Percentiles rank a stretch among this genome's conserved stretches.
These are phyloP conservation scores for Cenchrus fungigraminus DNA, from an alignment of 176 grass and related monocot genomes.

Conservation along the genomic window DNA sequence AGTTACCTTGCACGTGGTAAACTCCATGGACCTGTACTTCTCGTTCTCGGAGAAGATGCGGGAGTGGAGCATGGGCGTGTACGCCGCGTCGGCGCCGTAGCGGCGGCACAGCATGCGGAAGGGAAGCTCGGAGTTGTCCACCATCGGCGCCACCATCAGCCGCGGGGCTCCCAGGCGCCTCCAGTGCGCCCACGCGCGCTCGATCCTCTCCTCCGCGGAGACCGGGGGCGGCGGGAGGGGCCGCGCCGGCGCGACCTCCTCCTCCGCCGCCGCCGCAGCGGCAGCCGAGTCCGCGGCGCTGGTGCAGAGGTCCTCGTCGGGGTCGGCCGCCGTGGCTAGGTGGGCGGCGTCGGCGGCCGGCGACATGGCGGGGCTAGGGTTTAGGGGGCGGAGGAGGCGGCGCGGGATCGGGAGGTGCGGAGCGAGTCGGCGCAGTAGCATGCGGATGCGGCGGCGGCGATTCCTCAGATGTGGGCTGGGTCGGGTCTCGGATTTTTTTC, in stretches of 20 bases:
- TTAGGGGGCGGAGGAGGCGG: slow-evolving; percentile 50
- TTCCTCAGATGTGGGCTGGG: background rate
- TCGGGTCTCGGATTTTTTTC: background rate
- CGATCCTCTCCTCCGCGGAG: slow-evolving; percentile 53
- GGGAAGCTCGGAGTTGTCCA: slow-evolving; percentile 96
- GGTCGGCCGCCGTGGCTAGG: slow-evolving; percentile 38
- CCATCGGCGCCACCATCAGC: slow-evolving; percentile 87
- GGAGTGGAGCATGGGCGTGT: slow-evolving; percentile 99
- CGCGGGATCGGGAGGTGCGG: slow-evolving; percentile 24
- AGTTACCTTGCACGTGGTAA: slow-evolving; percentile 84
- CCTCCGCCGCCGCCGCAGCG: slow-evolving; percentile 12
- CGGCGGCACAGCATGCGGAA: slow-evolving; percentile 96
- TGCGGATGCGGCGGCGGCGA: slow-evolving; percentile 19
- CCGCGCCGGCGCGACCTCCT: slow-evolving; percentile 7
- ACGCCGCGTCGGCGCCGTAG: slow-evolving; percentile 81
- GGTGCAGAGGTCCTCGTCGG: slow-evolving; percentile 51
- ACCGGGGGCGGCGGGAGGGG: slow-evolving; percentile 38
- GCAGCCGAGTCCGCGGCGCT: background rate
- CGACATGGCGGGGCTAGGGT: slow-evolving; percentile 72
- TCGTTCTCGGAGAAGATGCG: slow-evolving; percentile 98
- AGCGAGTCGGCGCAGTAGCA: slow-evolving; percentile 30
- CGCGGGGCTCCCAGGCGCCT: slow-evolving; percentile 62
- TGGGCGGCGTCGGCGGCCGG: slow-evolving; percentile 46
- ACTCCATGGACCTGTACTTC: slow-evolving; percentile 93
- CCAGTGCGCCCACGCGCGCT: slow-evolving; percentile 95